These are phyloP conservation scores for Albifimbria verrucaria DNA, from an alignment of 2,329 filamentous ascomycete species.

Conservation along the genomic window DNA sequence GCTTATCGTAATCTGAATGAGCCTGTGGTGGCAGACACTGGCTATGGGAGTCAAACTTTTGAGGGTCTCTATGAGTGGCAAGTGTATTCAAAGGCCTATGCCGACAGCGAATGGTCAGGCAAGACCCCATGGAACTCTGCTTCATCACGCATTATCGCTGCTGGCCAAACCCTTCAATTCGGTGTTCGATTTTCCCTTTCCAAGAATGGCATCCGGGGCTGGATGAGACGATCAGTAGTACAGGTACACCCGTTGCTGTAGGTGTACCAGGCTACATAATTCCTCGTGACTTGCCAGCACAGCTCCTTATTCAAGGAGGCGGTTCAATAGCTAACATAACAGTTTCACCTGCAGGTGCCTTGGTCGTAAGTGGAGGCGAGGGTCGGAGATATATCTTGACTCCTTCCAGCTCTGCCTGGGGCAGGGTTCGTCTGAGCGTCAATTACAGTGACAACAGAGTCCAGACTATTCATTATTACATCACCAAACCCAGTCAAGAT, in stretches of 20 bases:
- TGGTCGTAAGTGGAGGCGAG: conserved; percentile 26
- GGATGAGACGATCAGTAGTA: conserved; percentile 40
- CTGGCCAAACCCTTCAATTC: conserved; percentile 43
- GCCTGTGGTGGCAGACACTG: conserved; percentile 30
- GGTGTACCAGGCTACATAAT: conserved; percentile 55
- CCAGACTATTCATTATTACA: conserved; percentile 55
- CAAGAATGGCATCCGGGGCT: conserved; percentile 43
- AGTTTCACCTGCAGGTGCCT: conserved; percentile 31
- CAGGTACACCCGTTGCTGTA: conserved; percentile 44
- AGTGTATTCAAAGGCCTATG: conserved; percentile 49
- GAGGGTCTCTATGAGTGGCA: conserved; percentile 63
- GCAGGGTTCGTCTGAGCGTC: conserved; percentile 45
- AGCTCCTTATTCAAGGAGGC: conserved; percentile 41
- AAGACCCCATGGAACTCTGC: conserved; percentile 53
- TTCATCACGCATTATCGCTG: conserved; percentile 39
- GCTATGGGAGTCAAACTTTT: conserved; percentile 52
- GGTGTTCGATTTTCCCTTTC: conserved; percentile 48
- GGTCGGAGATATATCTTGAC: conserved; percentile 37
- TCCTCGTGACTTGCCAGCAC: conserved; percentile 41
- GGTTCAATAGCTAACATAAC: conserved; percentile 37
- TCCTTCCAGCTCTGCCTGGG: conserved; percentile 42
- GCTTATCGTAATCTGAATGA: conserved; percentile 53
- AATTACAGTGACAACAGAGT: conserved; percentile 42
- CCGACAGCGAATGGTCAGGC: conserved; percentile 52
- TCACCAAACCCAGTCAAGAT: conserved; percentile 45